phyloP scores from a whole-genome alignment of 305 asterid species.

The Fraxinus floribunda region DNA sequence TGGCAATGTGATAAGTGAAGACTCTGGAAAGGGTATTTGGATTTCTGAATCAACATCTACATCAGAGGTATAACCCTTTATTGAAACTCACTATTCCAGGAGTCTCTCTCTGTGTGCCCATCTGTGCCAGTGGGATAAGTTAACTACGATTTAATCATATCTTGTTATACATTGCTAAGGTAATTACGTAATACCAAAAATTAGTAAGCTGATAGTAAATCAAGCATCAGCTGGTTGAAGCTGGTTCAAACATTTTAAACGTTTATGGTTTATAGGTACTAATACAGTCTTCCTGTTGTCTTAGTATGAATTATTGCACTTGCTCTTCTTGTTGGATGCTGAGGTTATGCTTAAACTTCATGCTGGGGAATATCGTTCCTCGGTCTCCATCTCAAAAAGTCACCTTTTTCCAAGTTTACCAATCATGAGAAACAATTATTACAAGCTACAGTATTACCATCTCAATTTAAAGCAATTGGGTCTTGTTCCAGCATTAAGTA shows the following conservation, averaged over 20 bases:
- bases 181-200: neutral
- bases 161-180: neutral
- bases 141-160: neutral
- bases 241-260: neutral
- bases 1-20: constrained; percentile 68
- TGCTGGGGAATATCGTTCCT: neutral
- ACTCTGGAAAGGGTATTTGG: constrained; percentile 57
- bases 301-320: neutral
- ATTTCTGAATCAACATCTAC: constrained; percentile 57
- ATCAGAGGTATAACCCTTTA: constrained; percentile 60
- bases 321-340: constrained; percentile 1
- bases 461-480: neutral
- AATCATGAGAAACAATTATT: neutral
- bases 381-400: neutral
- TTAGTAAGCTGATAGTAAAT: neutral
- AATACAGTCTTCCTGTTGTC: neutral
- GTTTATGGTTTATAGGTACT: neutral
- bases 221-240: neutral
- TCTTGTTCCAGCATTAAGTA: neutral
- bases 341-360: neutral
- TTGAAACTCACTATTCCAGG: neutral
- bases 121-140: neutral
- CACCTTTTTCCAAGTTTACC: neutral
- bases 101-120: neutral
- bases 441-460: neutral